These are phyloP conservation scores for Davidsoniella australis DNA, from an alignment of 2,329 filamentous ascomycete genomes.

Conservation along the genomic window DNA sequence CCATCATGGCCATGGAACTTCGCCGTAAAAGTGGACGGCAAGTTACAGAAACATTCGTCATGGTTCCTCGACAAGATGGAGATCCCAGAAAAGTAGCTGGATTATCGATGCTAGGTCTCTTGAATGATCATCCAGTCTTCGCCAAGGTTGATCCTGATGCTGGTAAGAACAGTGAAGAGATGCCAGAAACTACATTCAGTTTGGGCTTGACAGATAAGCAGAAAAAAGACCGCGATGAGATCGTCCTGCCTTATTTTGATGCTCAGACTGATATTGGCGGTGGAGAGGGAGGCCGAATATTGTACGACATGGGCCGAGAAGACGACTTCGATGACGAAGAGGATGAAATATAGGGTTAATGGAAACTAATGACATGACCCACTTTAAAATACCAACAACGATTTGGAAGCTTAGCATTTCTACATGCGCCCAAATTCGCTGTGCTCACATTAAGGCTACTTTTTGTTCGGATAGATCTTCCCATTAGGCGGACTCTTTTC, in stretches of 20 bases:
- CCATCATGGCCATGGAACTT: slow-evolving; percentile 75
- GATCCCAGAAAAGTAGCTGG: slow-evolving; percentile 1
- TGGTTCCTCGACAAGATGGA: background rate
- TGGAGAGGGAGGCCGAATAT: slow-evolving; percentile 77
- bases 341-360: slow-evolving; percentile 53
- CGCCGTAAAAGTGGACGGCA: slow-evolving; percentile 66
- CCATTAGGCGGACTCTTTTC: too few species aligned
- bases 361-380: background rate
- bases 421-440: too few species aligned
- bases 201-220: slow-evolving; percentile 83
- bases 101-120: slow-evolving; percentile 32
- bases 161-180: slow-evolving; percentile 24
- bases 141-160: slow-evolving; percentile 18
- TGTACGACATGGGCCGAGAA: slow-evolving; percentile 93
- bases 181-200: slow-evolving; percentile 64
- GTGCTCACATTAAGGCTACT: too few species aligned
- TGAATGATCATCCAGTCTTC: slow-evolving; percentile 65
- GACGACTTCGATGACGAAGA: slow-evolving; percentile 96
- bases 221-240: slow-evolving; percentile 65
- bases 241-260: slow-evolving; percentile 91
- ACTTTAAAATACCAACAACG: background rate
- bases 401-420: too few species aligned
- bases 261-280: slow-evolving; percentile 66
- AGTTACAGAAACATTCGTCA: slow-evolving; percentile 49
- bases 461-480: too few species aligned